These are phyloP conservation scores for Durusdinium trenchii DNA, from an alignment of 73 alveolate species.

Conservation along the genomic window DNA sequence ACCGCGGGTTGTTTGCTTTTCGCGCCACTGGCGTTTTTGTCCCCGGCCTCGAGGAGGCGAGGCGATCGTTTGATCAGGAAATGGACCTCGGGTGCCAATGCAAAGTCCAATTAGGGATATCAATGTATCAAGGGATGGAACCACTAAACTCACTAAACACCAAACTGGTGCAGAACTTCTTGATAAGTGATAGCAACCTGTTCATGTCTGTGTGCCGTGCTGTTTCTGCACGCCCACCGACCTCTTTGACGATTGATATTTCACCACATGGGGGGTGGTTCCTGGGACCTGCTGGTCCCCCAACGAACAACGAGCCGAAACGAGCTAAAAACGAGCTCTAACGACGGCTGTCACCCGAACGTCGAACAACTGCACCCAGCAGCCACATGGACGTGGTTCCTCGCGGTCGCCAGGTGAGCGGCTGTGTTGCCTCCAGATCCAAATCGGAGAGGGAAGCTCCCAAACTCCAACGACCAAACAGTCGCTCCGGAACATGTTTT, in stretches of 20 bases:
- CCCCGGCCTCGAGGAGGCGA: constrained; percentile 33
- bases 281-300: not conserved
- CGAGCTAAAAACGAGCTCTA: not conserved
- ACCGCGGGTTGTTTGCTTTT: no score
- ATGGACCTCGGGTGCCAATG: constrained; percentile 23
- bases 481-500: not conserved
- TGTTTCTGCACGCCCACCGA: not conserved
- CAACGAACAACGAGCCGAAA: not conserved
- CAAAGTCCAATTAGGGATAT: not conserved
- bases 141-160: not conserved
- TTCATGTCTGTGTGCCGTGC: no score
- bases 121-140: not conserved
- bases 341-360: not conserved
- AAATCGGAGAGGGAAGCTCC: not conserved
- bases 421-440: constrained; percentile 60
- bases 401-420: constrained; percentile 29
- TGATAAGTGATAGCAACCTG: no score
- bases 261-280: not conserved
- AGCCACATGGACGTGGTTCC: constrained; percentile 8
- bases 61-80: constrained; percentile 12
- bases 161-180: no score
- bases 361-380: not conserved
- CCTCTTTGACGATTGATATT: not conserved
- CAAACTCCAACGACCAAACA: not conserved
- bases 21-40: no score